phyloP scores from a whole-genome alignment of 441 rosid genomes.

The Corymbia citriodora region DNA sequence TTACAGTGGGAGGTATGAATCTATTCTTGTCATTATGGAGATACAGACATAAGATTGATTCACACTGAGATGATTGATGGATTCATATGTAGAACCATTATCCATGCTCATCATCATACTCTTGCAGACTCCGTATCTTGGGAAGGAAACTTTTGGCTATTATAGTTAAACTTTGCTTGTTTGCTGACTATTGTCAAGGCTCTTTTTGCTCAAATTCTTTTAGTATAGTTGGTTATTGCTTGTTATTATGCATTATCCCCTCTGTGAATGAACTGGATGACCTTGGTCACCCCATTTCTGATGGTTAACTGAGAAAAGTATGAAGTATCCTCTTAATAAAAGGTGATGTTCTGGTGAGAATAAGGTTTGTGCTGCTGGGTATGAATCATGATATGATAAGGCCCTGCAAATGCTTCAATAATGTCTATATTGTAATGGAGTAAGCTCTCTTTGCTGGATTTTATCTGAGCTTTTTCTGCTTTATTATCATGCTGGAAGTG shows the following conservation, averaged over 20 bases:
- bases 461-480: background rate
- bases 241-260: background rate
- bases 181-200: background rate
- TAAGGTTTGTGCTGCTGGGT: background rate
- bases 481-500: background rate
- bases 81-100: background rate
- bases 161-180: background rate
- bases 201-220: background rate
- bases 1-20: background rate
- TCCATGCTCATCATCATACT: background rate
- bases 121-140: background rate
- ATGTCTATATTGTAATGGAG: slow-evolving; percentile 72
- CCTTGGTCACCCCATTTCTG: background rate
- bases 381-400: background rate
- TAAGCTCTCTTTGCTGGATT: slow-evolving; percentile 27
- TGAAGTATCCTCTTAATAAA: background rate
- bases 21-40: background rate
- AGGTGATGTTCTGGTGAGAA: background rate
- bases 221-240: background rate
- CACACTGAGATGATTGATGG: background rate
- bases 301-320: too few relatives aligned
- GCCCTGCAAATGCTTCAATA: background rate
- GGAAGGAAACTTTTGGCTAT: background rate
- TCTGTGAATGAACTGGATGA: background rate
- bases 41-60: background rate